Conservation (phyloP, 2,329 filamentous ascomycete genomes). For the Proliferodiscus dingleyae region DNA sequence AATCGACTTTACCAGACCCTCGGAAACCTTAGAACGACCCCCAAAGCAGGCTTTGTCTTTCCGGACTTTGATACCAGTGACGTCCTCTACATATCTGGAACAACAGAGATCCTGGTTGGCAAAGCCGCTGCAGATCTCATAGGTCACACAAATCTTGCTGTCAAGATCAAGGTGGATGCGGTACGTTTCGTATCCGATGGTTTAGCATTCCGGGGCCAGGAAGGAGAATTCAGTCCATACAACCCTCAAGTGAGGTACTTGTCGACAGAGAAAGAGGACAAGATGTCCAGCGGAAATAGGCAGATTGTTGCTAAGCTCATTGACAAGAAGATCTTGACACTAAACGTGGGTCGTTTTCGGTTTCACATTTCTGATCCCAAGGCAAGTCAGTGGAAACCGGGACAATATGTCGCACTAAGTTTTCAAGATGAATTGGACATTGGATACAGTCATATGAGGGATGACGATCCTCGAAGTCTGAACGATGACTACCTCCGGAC, state of each 20-base stretch:
- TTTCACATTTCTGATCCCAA: conserved; percentile 43
- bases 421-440: conserved; percentile 63
- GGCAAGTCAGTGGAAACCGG: conserved; percentile 51
- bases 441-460: conserved; percentile 79
- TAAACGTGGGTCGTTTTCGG: conserved; percentile 61
- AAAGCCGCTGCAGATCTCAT: conserved; percentile 57
- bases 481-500: conserved; percentile 84
- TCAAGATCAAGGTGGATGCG: conserved; percentile 59
- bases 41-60: conserved; percentile 63
- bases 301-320: conserved; percentile 48
- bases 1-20: conserved; percentile 81
- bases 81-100: conserved; percentile 68
- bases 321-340: conserved; percentile 55
- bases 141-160: conserved; percentile 65
- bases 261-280: conserved; percentile 45
- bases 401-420: conserved; percentile 74
- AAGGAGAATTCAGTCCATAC: conserved; percentile 65
- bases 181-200: conserved; percentile 59
- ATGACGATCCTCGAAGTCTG: conserved; percentile 71
- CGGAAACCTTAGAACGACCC: conserved; percentile 67
- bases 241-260: conserved; percentile 70
- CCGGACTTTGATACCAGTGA: conserved; percentile 70
- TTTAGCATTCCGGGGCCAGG: conserved; percentile 61
- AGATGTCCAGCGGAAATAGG: conserved; percentile 7
- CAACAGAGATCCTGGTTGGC: conserved; percentile 60